A percentile compares a stretch with the other conserved stretches of the same genome.
phyloP scores from a whole-genome alignment of 108 stramenopile genomes.

The Skeletonema tropicum region DNA sequence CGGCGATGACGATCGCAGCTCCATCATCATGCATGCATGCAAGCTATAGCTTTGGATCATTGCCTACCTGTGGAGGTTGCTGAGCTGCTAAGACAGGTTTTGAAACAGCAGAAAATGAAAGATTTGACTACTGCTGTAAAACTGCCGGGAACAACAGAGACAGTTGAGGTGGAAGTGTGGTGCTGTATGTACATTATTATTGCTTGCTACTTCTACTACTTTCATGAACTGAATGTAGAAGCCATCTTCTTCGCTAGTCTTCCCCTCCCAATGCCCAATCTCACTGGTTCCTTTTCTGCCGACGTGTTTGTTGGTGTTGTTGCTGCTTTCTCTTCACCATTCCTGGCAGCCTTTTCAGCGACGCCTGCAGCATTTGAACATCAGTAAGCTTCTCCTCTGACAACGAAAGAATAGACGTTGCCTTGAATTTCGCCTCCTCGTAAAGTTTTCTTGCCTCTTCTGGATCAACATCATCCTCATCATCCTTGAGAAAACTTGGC shows the following conservation, averaged over 20 bases:
- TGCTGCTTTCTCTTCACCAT: constrained; percentile 22
- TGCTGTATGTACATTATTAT: too few species aligned
- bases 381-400: constrained; percentile 46
- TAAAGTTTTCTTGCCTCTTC: constrained; percentile 40
- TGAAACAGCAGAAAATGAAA: too few species aligned
- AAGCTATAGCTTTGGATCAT: too few species aligned
- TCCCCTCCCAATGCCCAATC: constrained; percentile 45
- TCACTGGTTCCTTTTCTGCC: constrained; percentile 4
- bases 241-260: constrained; percentile 40
- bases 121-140: too few species aligned
- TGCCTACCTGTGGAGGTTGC: too few species aligned
- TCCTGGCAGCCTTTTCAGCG: constrained; percentile 48
- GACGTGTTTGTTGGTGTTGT: neutral
- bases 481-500: constrained; percentile 43
- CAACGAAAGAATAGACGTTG: constrained; percentile 48
- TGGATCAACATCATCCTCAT: constrained; percentile 37
- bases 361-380: constrained; percentile 55
- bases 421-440: constrained; percentile 47
- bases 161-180: too few species aligned
- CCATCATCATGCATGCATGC: too few species aligned
- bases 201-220: too few species aligned
- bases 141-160: too few species aligned
- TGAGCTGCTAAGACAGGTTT: too few species aligned
- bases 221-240: constrained; percentile 17
- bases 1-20: too few species aligned